These are phyloP conservation scores for Teratosphaeria nubilosa DNA, from an alignment of 2,329 filamentous ascomycete species.

Conservation along the genomic window DNA sequence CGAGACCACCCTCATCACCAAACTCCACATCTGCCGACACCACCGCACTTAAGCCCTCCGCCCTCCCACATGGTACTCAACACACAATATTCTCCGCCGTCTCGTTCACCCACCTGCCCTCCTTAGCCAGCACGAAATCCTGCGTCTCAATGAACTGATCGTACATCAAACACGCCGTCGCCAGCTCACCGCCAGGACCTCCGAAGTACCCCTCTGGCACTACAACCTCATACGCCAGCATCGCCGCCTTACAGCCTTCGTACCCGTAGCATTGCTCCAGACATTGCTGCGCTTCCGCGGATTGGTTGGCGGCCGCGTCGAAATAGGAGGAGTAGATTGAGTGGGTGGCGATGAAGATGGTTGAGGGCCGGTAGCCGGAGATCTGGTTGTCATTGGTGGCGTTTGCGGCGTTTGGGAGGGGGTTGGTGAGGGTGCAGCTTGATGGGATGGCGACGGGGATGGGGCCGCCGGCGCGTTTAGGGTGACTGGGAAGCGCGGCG, in stretches of 20 bases:
- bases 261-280: constrained; percentile 33
- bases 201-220: constrained; percentile 27
- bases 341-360: constrained; percentile 17
- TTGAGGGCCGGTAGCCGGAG: constrained; percentile 18
- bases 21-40: no score
- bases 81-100: constrained; percentile 27
- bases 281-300: constrained; percentile 22
- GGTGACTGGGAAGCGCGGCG: constrained; percentile 1
- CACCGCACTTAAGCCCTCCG: no score
- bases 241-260: constrained; percentile 26
- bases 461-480: constrained; percentile 28
- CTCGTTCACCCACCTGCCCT: constrained; percentile 23
- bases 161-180: constrained; percentile 30
- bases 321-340: constrained; percentile 27
- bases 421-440: constrained; percentile 26
- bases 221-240: constrained; percentile 29
- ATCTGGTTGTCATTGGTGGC: constrained; percentile 6
- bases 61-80: constrained; percentile 14
- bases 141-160: constrained; percentile 14
- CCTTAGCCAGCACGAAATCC: constrained; percentile 23
- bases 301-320: constrained; percentile 4
- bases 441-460: constrained; percentile 23
- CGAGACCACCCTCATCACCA: no score
- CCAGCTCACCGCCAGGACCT: constrained; percentile 20
- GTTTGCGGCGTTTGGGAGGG: constrained; percentile 15